Conservation (phyloP, 2,329 filamentous ascomycete genomes). For the Cladophialophora yegresii region DNA sequence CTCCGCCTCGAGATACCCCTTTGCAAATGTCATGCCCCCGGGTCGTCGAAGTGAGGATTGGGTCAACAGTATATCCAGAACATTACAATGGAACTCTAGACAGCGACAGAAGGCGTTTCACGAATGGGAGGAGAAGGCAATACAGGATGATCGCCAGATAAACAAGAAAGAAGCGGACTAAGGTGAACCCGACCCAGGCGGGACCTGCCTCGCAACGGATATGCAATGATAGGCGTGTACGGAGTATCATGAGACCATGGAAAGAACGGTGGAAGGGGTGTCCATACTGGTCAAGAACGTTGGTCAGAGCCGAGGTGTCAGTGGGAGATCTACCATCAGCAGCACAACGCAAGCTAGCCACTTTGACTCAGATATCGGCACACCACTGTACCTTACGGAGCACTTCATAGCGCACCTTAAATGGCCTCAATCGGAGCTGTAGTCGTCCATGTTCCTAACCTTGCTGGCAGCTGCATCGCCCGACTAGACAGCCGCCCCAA, state of each 20-base stretch:
- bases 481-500: no score
- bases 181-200: background rate
- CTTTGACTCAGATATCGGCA: background rate
- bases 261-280: background rate
- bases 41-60: constrained; percentile 51
- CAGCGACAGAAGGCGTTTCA: constrained; percentile 49
- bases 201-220: background rate
- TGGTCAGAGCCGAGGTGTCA: background rate
- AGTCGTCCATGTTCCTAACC: no score
- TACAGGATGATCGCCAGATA: background rate
- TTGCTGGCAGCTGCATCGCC: no score
- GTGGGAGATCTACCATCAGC: background rate
- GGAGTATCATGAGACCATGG: background rate
- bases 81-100: constrained; percentile 55
- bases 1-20: constrained; percentile 55
- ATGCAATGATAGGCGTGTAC: background rate
- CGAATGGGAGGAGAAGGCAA: constrained; percentile 33
- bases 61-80: constrained; percentile 55
- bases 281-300: background rate
- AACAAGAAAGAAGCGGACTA: constrained; percentile 14
- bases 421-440: no score
- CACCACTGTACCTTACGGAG: no score
- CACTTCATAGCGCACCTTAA: no score
- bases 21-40: constrained; percentile 53
- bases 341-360: background rate